Evolutionary conservation across 768 basidiomycete genomes (phyloP), one percentile per base, ranked within the genome.

Genomic region (Leccinum uliginosum): DNA sequence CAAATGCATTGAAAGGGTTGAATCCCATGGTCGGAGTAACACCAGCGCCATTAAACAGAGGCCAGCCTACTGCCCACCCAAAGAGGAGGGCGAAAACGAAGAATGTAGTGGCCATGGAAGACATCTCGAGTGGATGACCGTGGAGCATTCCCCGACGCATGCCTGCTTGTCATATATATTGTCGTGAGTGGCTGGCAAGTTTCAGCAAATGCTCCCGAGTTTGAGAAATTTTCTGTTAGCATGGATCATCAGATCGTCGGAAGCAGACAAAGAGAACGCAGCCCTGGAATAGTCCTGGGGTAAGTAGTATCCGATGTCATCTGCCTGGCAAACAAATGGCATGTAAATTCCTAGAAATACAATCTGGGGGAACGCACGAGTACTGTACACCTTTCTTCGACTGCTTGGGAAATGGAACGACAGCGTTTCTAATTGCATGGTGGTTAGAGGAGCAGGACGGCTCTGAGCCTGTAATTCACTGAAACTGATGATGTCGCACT

Each of bases 1-100:
- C 7, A 29, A 53, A 59, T 6, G 51, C 58, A 24, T 56, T 61
- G 14, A 56, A 61, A 24, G 58, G 58, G 43, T 61, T 61, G 54
- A 58, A 59, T 19, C 60, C 60, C 57, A 59, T 60, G 2, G 60
- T 19, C 4, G 60, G 60, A 3, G 60, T 54, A 44, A 23, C 49
- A 43, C 55, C 55, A 8, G 48, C 44, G n/a, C 49, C 58, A 30
- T 61, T 59, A 6, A 56, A 15, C 15, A 61, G 17, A 15, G 27
- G 54, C 1, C 11, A 21, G 14, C 12, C 32, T 32, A 14, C 32
- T 5, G 49, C 3, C 2, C 21, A 19, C 3, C 29, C 24, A 0
- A 29, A 38, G 6, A 56, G 24, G 44, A 56, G 26, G 2, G 35
- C 17, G 2, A 61, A n/a, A 17, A 44, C 38, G 30, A 59, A 24